phyloP scores from a whole-genome alignment of 345 rosid genomes.

The Eucalyptus pauciflora region DNA sequence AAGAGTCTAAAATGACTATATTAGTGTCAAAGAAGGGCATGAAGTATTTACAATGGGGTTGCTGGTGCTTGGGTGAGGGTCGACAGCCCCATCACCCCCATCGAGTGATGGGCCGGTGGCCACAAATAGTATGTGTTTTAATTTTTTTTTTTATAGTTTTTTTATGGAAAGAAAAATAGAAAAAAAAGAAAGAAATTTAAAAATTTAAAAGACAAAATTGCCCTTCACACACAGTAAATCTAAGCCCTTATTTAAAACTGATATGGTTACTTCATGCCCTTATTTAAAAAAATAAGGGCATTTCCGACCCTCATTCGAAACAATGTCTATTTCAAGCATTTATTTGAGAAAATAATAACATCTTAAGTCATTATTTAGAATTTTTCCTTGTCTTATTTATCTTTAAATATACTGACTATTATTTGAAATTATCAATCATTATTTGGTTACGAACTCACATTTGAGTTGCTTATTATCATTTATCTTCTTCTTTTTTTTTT shows the following conservation, averaged over 20 bases:
- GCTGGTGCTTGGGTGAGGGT: rapidly evolving
- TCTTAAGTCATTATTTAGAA: no score
- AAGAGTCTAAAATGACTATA: no score
- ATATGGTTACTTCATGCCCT: rapidly evolving
- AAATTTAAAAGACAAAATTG: no score
- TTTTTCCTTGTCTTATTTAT: not conserved
- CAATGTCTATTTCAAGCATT: rapidly evolving
- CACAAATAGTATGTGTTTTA: no score
- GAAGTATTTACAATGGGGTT: no score
- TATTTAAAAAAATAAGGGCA: no score
- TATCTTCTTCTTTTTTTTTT: not conserved
- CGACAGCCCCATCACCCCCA: rapidly evolving
- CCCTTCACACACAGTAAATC: rapidly evolving
- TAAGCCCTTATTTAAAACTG: rapidly evolving
- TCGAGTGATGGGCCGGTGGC: rapidly evolving
- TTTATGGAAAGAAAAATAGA: no score
- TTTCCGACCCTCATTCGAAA: rapidly evolving
- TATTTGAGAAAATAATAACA: no score
- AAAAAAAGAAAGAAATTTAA: no score
- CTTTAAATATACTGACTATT: not conserved
- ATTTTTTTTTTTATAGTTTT: no score
- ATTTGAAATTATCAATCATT: not conserved
- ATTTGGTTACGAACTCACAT: not conserved
- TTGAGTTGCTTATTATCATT: not conserved
- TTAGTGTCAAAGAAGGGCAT: rapidly evolving